Evolutionary conservation across 2,329 filamentous ascomycete genomes (phyloP).

Genomic region (Paecilomyces sp.): DNA sequence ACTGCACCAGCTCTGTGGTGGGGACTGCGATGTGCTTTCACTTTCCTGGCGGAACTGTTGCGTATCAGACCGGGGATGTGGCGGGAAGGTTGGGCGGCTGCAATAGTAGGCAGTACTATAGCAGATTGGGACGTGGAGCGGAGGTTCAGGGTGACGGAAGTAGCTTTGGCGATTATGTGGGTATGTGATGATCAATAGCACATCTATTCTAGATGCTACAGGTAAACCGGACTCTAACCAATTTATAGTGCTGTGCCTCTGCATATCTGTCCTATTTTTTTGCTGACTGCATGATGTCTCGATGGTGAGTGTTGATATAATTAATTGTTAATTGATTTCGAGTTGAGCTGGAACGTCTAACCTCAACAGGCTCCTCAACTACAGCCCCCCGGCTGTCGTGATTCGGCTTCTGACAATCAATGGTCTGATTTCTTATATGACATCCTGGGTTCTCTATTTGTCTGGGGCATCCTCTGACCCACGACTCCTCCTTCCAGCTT

Average conservation of each 20-base stretch:
- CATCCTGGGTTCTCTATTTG: conserved; percentile 63
- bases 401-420: conserved; percentile 71
- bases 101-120: conserved; percentile 28
- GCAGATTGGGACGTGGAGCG: conserved; percentile 39
- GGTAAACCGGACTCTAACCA: not conserved
- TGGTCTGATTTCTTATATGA: conserved; percentile 67
- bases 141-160: conserved; percentile 58
- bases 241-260: conserved; percentile 60
- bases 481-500: conserved; percentile 65
- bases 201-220: not conserved
- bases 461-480: conserved; percentile 64
- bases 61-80: conserved; percentile 38
- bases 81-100: conserved; percentile 34
- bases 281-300: conserved; percentile 76
- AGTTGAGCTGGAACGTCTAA: conserved; percentile 1
- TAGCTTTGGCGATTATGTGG: conserved; percentile 66
- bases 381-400: conserved; percentile 69
- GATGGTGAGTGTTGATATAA: conserved; percentile 51
- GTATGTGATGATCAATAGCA: conserved; percentile 40
- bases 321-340: not conserved
- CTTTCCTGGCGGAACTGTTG: conserved; percentile 59
- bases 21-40: conserved; percentile 62
- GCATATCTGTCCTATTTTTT: conserved; percentile 78
- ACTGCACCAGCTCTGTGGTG: conserved; percentile 65
- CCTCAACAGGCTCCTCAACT: conserved; percentile 64